Conservation (phyloP, 2,329 filamentous ascomycete species). For the Trichoderma pleuroti region DNA sequence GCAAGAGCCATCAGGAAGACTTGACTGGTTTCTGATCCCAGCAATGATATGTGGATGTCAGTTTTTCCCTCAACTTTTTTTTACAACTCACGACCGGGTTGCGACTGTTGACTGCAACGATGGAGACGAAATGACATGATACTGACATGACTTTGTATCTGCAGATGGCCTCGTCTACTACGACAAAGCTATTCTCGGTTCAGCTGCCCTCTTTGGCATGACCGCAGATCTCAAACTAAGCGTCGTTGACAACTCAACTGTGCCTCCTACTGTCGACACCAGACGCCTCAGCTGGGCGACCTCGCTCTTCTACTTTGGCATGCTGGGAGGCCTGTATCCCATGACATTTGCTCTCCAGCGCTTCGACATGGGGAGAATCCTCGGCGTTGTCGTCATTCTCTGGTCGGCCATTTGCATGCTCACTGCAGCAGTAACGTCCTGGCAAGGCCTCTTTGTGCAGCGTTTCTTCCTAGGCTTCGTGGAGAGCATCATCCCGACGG, state of each 20-base stretch:
- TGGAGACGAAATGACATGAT: background rate
- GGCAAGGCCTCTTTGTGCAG: constrained; percentile 62
- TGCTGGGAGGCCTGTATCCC: constrained; percentile 70
- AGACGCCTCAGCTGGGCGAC: constrained; percentile 71
- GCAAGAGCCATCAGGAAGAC: constrained; percentile 60
- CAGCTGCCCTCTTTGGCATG: constrained; percentile 73
- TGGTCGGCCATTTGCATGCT: constrained; percentile 67
- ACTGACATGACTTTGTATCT: constrained; percentile 29
- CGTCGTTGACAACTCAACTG: constrained; percentile 41
- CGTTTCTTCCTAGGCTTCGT: constrained; percentile 62
- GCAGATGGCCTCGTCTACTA: constrained; percentile 43
- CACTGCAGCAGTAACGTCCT: constrained; percentile 62
- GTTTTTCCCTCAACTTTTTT: constrained; percentile 11
- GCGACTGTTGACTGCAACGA: background rate
- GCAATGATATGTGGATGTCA: constrained; percentile 57
- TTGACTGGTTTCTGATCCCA: constrained; percentile 64
- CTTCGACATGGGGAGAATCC: constrained; percentile 61
- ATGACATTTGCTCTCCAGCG: constrained; percentile 68
- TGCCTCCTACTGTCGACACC: constrained; percentile 59
- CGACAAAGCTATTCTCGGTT: constrained; percentile 66
- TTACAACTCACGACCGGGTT: background rate
- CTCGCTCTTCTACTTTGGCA: constrained; percentile 76
- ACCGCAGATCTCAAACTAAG: constrained; percentile 62
- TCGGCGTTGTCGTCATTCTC: constrained; percentile 60
- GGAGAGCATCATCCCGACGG: constrained; percentile 62